phyloP scores from a whole-genome alignment of 1,139 yeast genomes.

The Taphrina pruni region DNA sequence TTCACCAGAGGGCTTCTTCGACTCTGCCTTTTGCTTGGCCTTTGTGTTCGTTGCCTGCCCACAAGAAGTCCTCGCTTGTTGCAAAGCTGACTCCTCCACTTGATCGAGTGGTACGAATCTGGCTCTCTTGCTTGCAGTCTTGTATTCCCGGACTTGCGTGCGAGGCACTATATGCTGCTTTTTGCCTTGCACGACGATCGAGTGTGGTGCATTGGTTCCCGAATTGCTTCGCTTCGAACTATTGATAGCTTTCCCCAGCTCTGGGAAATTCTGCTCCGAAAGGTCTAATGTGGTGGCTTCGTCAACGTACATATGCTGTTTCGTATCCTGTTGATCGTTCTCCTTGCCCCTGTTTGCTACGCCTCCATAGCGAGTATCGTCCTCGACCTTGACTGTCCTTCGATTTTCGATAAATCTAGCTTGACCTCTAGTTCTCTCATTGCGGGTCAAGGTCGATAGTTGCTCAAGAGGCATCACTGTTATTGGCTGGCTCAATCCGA shows the following conservation, averaged over 20 bases:
- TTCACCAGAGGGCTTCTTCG: too few relatives aligned
- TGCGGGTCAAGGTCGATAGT: not conserved
- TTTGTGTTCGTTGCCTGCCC: not conserved
- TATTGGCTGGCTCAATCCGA: not conserved
- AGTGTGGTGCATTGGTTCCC: not conserved
- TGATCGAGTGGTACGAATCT: conserved; percentile 10
- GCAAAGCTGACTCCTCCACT: not conserved
- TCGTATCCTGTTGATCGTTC: not conserved
- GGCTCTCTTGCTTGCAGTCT: conserved; percentile 1
- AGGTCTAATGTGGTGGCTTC: not conserved
- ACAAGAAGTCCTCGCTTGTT: not conserved
- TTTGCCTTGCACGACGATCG: not conserved
- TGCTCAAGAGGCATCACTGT: not conserved
- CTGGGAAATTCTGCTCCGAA: conserved; percentile 6
- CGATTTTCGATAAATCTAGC: conserved; percentile 4
- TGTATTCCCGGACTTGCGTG: not conserved
- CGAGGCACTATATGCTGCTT: not conserved
- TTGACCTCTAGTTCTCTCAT: not conserved
- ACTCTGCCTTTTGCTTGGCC: not conserved
- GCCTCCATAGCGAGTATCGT: not conserved
- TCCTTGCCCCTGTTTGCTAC: not conserved
- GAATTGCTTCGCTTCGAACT: not conserved
- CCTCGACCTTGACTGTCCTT: conserved; percentile 4
- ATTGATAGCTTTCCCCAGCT: not conserved
- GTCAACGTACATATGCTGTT: not conserved